These are phyloP conservation scores for Pilatotrama ljubarskyi DNA, from an alignment of 768 basidiomycete species.

Conservation along the genomic window DNA sequence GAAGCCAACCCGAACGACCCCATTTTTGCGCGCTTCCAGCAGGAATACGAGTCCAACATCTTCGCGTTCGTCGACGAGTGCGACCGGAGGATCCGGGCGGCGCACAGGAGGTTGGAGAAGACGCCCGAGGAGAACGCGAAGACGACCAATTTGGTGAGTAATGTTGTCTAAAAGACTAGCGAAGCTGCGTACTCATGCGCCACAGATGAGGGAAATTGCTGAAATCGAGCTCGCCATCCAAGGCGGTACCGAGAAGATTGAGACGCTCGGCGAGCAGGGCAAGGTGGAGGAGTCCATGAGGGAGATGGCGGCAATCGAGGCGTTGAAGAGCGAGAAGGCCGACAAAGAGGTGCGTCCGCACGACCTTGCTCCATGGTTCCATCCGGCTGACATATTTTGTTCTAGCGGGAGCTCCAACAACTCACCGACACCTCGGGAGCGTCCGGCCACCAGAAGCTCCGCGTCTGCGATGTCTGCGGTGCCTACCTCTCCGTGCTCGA, in stretches of 20 bases:
- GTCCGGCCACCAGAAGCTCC: slow-evolving; percentile 98
- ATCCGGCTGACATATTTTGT: not conserved
- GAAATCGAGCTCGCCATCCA: slow-evolving; percentile 99
- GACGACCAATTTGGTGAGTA: slow-evolving; percentile 86
- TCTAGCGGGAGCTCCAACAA: slow-evolving; percentile 88
- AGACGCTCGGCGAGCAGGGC: slow-evolving; percentile 94
- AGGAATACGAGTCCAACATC: slow-evolving; percentile 95
- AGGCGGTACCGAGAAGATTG: slow-evolving; percentile 98
- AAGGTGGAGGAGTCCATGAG: slow-evolving; percentile 99
- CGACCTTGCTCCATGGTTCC: not conserved
- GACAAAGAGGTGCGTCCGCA: slow-evolving; percentile 81
- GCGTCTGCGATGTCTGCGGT: slow-evolving; percentile 99
- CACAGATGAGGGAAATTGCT: slow-evolving; percentile 96
- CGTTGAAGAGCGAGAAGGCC: slow-evolving; percentile 90
- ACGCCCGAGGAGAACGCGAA: slow-evolving; percentile 99
- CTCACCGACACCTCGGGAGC: slow-evolving; percentile 98
- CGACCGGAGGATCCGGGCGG: slow-evolving; percentile 91
- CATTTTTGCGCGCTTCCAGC: slow-evolving; percentile 84
- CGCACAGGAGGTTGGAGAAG: slow-evolving; percentile 95
- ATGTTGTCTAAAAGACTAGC: not conserved
- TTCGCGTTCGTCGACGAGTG: slow-evolving; percentile 98
- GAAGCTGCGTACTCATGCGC: not conserved
- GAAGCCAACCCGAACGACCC: slow-evolving; percentile 77
- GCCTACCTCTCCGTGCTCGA: slow-evolving; percentile 98
- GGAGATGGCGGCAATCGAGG: slow-evolving; percentile 96